These are phyloP conservation scores for Linnemannia zychae DNA, from an alignment of 192 early-diverging fungal species.

Conservation along the genomic window DNA sequence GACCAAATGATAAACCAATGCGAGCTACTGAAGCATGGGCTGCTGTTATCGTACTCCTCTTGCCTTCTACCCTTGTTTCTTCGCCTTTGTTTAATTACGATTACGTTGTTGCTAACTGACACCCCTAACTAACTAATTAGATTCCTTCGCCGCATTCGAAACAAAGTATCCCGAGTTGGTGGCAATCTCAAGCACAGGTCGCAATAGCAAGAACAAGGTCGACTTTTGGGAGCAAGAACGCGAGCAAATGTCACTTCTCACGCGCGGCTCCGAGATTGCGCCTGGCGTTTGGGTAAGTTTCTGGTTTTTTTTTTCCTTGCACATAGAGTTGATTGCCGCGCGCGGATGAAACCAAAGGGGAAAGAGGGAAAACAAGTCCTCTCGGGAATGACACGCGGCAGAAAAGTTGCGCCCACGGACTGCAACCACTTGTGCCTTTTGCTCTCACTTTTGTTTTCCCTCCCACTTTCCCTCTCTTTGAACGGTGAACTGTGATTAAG, in stretches of 20 bases:
- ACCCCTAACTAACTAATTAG: conserved; percentile 33
- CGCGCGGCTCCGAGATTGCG: conserved; percentile 61
- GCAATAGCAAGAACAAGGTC: conserved; percentile 54
- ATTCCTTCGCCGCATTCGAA: conserved; percentile 59
- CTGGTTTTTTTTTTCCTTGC: background rate
- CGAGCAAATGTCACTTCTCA: conserved; percentile 65
- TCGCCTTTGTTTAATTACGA: background rate
- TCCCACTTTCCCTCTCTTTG: background rate
- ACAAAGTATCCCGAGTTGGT: conserved; percentile 58
- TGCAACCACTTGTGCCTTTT: background rate
- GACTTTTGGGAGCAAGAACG: conserved; percentile 65
- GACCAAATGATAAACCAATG: background rate
- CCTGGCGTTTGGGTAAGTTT: conserved; percentile 65
- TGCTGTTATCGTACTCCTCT: background rate
- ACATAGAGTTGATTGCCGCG: background rate
- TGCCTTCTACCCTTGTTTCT: background rate
- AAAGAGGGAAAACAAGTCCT: conserved; percentile 9
- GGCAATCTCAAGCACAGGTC: conserved; percentile 40
- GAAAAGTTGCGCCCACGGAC: background rate
- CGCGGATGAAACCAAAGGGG: background rate
- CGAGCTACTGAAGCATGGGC: background rate
- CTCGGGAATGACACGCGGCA: background rate
- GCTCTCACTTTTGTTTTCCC: background rate
- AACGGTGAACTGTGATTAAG: background rate
- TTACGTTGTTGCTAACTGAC: background rate